Base-by-base conservation (phyloP, 768 basidiomycete genomes). In the Pisolithus marmoratus region DNA sequence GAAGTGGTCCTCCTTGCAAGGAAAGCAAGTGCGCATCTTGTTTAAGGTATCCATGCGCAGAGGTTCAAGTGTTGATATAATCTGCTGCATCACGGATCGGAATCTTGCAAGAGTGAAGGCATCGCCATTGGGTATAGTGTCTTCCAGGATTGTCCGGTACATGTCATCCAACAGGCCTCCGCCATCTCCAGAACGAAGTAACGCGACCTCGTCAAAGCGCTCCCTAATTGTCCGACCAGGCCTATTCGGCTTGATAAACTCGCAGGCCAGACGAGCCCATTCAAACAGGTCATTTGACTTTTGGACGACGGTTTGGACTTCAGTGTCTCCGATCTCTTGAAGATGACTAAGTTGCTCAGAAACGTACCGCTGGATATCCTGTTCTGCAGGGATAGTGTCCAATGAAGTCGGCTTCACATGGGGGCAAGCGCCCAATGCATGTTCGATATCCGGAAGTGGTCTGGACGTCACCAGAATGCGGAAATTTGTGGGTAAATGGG, bases 231-330 rank as follows among this genome's bases (percentile, higher is more conserved):
- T 44, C 15, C 19, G 15, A 24, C 44, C 49, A 20, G 17, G 15
- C 12, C 8, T 12, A 15, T 23, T 17, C 20, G 19, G 15, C 23
- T 22, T 50, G 49, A 50, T 22, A 2, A 23, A 50, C 12, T 52
- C 51, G 17, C 51, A 49, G 7, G 47, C 52, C 27, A 49, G 12
- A 12, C 34, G 44, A 14, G 36, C 47, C 46, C 47, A 53, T 27
- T 36, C 23, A 27, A 49, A 49, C 12, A 49, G 17, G 12, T 38
- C 48, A 40, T 49, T 29, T 11, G 42, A 22, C 23, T 22, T 22
- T 9, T 41, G 52, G 52, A 62, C 58, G 36, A 29, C 49, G 55
- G 65, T 19, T 19, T 15, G 19, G 8, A 22, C 22, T 41, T 41
- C 40, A 1, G n/a, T 20, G 8, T 41, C 40, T 19, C 19, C n/a